phyloP scores from a whole-genome alignment of 164 flowering plant species.

The Vitis labrusca region DNA sequence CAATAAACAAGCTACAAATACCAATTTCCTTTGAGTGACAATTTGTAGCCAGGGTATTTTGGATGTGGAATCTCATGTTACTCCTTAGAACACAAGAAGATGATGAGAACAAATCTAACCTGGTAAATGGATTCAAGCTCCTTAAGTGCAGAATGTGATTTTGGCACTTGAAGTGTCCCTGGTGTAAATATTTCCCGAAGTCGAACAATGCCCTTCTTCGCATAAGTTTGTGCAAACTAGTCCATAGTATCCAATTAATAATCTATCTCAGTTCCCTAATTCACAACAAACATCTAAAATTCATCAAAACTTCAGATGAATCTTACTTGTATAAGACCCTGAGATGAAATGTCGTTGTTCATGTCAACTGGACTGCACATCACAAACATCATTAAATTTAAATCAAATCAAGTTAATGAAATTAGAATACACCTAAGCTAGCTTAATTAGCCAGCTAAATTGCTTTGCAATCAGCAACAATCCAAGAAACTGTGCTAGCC shows the following conservation, averaged over 20 bases:
- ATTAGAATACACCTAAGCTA: background rate
- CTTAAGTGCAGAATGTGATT: slow-evolving; percentile 57
- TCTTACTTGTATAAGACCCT: slow-evolving; percentile 85
- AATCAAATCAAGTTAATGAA: background rate
- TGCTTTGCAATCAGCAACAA: background rate
- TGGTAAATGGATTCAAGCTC: slow-evolving; percentile 97
- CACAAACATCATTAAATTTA: background rate
- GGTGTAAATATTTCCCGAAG: slow-evolving; percentile 91
- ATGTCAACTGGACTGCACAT: slow-evolving; percentile 88
- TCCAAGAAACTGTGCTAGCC: background rate
- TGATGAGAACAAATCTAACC: slow-evolving; percentile 37
- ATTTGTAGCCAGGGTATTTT: too few relatives aligned
- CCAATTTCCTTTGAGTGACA: background rate
- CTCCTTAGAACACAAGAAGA: background rate
- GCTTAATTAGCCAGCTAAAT: background rate
- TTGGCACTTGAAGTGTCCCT: slow-evolving; percentile 77
- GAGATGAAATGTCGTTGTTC: slow-evolving; percentile 77
- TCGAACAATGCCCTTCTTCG: slow-evolving; percentile 68
- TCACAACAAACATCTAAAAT: background rate
- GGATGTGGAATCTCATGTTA: background rate
- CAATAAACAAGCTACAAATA: background rate
- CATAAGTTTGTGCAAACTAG: slow-evolving; percentile 85
- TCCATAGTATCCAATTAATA: slow-evolving; percentile 8
- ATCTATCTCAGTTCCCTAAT: slow-evolving; percentile 7
- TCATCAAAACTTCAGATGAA: background rate